Base-by-base conservation (phyloP, 305 asterid species). In the Fraxinus platypoda region DNA sequence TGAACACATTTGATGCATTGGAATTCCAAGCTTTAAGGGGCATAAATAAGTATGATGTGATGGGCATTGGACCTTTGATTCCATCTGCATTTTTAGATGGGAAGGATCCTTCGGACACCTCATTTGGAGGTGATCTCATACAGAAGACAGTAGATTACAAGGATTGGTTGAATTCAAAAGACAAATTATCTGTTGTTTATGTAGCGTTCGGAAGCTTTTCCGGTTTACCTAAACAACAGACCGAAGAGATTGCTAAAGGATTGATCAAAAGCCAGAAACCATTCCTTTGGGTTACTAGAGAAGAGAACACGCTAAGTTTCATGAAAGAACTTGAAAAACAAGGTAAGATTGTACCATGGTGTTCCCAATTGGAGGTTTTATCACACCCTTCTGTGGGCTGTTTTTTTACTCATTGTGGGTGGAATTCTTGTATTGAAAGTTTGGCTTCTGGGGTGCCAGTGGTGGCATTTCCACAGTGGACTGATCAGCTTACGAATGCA, bases 171-270 rank as follows among this genome's bases (percentile, higher is more conserved):
- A 82, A 91, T 31, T 80, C 85, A 0, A 74, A 83, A 38, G 83
- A 77, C 21, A 72, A 81, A 25, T 43, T 2, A 25, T 86, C 91
- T 0, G 90, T 91, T 3, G 73, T 91, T 11, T 89, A 91, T 77
- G 41, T 87, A 26, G 86, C 94, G 6, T 91, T 89, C 62, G 93
- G 93, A 1, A 89, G 94, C 82, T 80, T 38, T 23, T 30, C 78
- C 81, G 0, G 82, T 81, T 9, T 8, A 88, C 12, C 88, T 6
- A 81, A 77, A 15, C 68, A 71, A 13, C 89, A 81, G 68, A 52
- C 82, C 82, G 89, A 43, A 17, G 87, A 87, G 72, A 84, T 87
- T 12, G 87, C 77, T 4, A 62, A 52, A 25, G 84, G 83, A 13
- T 33, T 84, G 35, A 5, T 79, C 0, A 26, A 62, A 41, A 64